Evolutionary conservation across 163 green algal genomes (phyloP), one percentile per base, ranked within the genome.

Genomic region (Chlamydomonas reinhardtii): DNA sequence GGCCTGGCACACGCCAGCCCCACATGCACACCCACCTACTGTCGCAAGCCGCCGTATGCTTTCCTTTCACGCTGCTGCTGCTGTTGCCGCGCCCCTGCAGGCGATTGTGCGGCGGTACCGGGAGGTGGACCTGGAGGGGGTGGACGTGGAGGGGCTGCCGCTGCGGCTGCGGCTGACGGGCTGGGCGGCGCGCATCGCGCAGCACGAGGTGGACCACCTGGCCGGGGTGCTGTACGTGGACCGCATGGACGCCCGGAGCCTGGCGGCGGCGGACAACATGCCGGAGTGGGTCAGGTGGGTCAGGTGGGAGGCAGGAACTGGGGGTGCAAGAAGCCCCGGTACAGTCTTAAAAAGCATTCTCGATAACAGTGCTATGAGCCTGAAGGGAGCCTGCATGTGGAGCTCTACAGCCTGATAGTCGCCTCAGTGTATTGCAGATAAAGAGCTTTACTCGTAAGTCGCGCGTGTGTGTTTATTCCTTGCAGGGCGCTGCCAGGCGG

Each of bases 151-250:
- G 66, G 77, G 77, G 11, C 48, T 17, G 9, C 66, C 77, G 27
- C 2, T 85, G 77, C 4, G 19, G 66, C 32, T 85, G 66, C n/a
- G 48, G 19, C 66, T 68, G 19, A 16, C 32, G 12, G 77, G 77
- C 66, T 85, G 77, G 77, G 20, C 17, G n/a, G 77, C 77, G 52
- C 65, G 77, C 65, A 85, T 85, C 66, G 48, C 76, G 77, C 77
- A 85, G 66, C 77, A 85, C 77, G 77, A 85, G 77, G 69, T 16
- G 31, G 77, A 85, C 77, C 77, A 85, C 66, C 27, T 85, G 24
- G 66, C 56, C 52, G 79, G 79, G 16, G 39, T 85, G 15, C 69
- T 85, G 79, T 85, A 73, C 32, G 79, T 85, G 32, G 79, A 85
- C 56, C 79, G 79, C 9, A 85, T 85, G 79, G 34, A 37, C 52